phyloP scores from a whole-genome alignment of 2,329 filamentous ascomycete genomes.

The Alternaria solani region DNA sequence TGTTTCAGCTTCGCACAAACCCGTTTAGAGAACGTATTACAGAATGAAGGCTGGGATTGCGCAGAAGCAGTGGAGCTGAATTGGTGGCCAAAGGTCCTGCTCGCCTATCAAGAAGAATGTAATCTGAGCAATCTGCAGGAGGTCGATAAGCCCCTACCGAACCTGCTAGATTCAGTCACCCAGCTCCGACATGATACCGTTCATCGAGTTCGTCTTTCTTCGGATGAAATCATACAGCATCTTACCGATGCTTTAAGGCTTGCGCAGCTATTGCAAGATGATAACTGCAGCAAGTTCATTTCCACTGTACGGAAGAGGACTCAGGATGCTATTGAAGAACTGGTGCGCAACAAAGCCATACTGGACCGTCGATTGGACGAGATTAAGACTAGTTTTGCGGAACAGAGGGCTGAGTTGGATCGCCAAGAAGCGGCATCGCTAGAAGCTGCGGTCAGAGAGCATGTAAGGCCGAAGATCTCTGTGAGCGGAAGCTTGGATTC shows the following conservation, averaged over 20 bases:
- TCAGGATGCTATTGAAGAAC: background rate
- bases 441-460: background rate
- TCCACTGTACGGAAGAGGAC: background rate
- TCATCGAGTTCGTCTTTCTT: slow-evolving; percentile 5
- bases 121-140: background rate
- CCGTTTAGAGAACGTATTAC: background rate
- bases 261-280: background rate
- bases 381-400: background rate
- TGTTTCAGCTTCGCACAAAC: slow-evolving; percentile 1
- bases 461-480: background rate
- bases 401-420: background rate
- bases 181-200: slow-evolving; percentile 6
- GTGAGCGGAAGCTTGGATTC: background rate
- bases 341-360: background rate
- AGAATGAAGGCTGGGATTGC: slow-evolving; percentile 3
- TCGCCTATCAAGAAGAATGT: background rate
- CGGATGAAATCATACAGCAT: background rate
- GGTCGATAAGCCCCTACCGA: background rate
- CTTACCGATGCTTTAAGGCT: background rate
- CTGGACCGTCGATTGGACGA: background rate
- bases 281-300: background rate
- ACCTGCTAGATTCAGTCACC: background rate
- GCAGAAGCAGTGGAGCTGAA: slow-evolving; percentile 6
- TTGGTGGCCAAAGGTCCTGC: background rate
- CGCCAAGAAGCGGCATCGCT: slow-evolving; percentile 1